Conservation (phyloP, 768 basidiomycete species). For the Grammothele lineata region DNA sequence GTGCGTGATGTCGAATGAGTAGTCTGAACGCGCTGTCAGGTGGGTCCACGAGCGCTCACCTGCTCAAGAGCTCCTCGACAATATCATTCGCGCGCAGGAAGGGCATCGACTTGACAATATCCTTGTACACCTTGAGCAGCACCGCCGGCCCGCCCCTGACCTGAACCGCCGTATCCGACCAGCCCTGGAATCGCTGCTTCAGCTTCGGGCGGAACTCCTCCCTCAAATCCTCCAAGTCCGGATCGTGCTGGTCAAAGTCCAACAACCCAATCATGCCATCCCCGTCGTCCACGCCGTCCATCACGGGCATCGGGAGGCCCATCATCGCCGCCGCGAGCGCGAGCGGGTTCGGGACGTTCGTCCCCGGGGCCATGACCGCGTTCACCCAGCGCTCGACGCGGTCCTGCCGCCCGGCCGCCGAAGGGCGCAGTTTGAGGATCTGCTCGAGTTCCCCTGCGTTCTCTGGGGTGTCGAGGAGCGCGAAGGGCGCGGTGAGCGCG, state of each 20-base stretch:
- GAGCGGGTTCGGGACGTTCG: constrained; percentile 42
- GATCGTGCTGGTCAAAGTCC: constrained; percentile 47
- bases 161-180: constrained; percentile 38
- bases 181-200: constrained; percentile 54
- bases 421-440: constrained; percentile 40
- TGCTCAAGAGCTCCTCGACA: constrained; percentile 49
- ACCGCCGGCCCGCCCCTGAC: constrained; percentile 37
- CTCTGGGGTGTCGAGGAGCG: constrained; percentile 38
- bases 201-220: constrained; percentile 59
- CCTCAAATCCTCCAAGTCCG: constrained; percentile 54
- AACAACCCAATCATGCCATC: constrained; percentile 50
- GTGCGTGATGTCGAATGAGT: neutral
- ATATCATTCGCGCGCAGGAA: constrained; percentile 48
- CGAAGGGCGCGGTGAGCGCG: constrained; percentile 43
- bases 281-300: constrained; percentile 35
- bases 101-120: constrained; percentile 51
- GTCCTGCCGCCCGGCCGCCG: constrained; percentile 36
- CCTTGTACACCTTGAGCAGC: constrained; percentile 39
- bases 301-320: constrained; percentile 38
- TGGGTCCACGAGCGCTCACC: constrained; percentile 34
- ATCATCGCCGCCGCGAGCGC: constrained; percentile 66
- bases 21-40: neutral
- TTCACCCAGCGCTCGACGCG: constrained; percentile 54
- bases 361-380: constrained; percentile 36
- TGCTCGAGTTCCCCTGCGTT: constrained; percentile 39